A percentile compares a stretch with the other conserved stretches of the same genome.
Evolutionary conservation across 2,329 filamentous ascomycete species (phyloP).

Genomic region (Tolypocladium cylindrosporum): DNA sequence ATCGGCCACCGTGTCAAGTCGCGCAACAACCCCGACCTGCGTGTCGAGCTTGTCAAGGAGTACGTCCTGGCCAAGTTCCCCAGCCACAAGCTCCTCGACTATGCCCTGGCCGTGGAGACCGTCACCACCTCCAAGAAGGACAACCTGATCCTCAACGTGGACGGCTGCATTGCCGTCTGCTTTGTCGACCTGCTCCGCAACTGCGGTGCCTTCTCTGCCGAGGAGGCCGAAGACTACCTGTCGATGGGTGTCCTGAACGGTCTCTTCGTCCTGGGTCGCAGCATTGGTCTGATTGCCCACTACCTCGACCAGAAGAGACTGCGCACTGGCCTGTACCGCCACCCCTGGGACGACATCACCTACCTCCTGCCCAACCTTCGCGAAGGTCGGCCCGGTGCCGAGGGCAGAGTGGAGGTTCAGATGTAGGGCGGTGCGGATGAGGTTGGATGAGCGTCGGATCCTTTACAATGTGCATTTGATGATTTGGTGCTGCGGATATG

Average conservation of each 20-base stretch:
- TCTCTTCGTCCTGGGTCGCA: constrained; percentile 94
- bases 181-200: constrained; percentile 97
- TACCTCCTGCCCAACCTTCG: constrained; percentile 79
- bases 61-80: constrained; percentile 97
- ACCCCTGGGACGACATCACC: constrained; percentile 98
- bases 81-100: constrained; percentile 95
- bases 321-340: constrained; percentile 94
- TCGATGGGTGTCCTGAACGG: constrained; percentile 99
- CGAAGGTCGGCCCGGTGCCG: constrained; percentile 60
- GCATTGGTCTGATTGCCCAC: constrained; percentile 98
- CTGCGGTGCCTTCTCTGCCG: constrained; percentile 89
- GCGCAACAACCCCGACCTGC: constrained; percentile 98
- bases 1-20: constrained; percentile 99
- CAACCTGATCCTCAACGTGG: constrained; percentile 98
- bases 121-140: constrained; percentile 99
- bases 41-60: constrained; percentile 98
- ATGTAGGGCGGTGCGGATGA: constrained; percentile 37
- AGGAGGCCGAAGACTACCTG: constrained; percentile 98
- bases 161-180: constrained; percentile 96
- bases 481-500: constrained; percentile 17
- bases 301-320: constrained; percentile 99
- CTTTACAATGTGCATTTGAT: constrained; percentile 22
- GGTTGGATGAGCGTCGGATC: constrained; percentile 14
- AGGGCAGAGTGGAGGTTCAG: constrained; percentile 85
- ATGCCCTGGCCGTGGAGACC: constrained; percentile 92